Conservation (phyloP, 2,329 filamentous ascomycete genomes). For the Fusarium sp. region DNA sequence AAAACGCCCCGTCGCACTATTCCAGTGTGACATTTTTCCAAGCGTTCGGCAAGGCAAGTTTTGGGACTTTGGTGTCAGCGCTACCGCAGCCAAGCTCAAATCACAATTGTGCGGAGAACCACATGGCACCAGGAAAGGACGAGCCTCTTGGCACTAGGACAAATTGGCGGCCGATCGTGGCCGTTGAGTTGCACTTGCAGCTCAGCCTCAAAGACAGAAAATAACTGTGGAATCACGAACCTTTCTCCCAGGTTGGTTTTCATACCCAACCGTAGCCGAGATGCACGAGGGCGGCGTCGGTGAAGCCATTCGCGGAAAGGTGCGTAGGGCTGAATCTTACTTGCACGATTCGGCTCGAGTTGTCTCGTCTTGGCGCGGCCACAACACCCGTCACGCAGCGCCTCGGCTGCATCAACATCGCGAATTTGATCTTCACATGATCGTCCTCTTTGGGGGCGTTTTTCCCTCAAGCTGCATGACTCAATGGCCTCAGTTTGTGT, state of each 20-base stretch:
- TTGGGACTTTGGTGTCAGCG: slow-evolving; percentile 22
- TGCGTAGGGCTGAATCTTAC: background rate
- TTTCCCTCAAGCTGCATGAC: background rate
- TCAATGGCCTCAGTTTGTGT: too few species aligned
- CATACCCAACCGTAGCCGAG: too few species aligned
- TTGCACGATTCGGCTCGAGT: too few species aligned
- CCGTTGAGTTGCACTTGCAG: background rate
- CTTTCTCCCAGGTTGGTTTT: too few species aligned
- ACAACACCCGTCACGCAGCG: background rate
- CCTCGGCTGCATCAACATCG: too few species aligned
- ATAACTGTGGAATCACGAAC: too few species aligned
- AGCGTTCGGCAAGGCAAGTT: background rate
- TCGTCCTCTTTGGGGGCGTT: background rate
- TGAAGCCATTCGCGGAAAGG: background rate
- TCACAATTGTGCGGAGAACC: slow-evolving; percentile 55
- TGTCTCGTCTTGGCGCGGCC: background rate
- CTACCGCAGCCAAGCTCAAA: slow-evolving; percentile 8
- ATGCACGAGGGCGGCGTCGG: too few species aligned
- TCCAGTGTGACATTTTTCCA: slow-evolving; percentile 29
- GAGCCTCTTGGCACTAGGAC: background rate
- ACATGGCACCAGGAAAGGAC: slow-evolving; percentile 11
- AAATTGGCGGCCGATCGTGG: slow-evolving; percentile 1
- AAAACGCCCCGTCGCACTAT: slow-evolving; percentile 10
- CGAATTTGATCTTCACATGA: background rate
- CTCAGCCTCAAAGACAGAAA: background rate